These are phyloP conservation scores for Spencermartinsiella ligniputridi DNA, from an alignment of 1,139 yeast species.

Conservation along the genomic window DNA sequence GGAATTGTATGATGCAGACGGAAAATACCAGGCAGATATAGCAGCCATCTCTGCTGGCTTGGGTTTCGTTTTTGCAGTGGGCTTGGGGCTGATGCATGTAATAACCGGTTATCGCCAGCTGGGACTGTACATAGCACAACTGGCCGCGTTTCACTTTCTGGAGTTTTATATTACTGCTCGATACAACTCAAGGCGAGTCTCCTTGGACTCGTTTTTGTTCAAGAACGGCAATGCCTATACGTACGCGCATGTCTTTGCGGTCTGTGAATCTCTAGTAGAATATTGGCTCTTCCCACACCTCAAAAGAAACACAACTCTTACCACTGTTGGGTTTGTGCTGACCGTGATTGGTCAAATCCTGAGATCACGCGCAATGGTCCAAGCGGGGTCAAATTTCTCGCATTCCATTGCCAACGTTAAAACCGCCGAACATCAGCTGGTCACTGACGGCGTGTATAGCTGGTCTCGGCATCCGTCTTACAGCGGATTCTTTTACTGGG, in stretches of 20 bases:
- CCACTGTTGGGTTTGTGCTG: constrained; percentile 44
- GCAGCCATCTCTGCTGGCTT: constrained; percentile 38
- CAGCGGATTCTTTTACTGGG: constrained; percentile 92
- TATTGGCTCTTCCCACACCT: constrained; percentile 34
- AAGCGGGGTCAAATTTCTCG: constrained; percentile 84
- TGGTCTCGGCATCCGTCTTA: constrained; percentile 82
- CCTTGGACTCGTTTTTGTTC: constrained; percentile 71
- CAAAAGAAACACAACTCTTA: constrained; percentile 14
- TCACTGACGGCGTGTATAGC: constrained; percentile 69
- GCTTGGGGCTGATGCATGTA: constrained; percentile 6
- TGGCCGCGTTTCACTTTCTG: constrained; percentile 67
- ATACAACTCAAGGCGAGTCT: constrained; percentile 62
- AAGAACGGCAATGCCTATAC: constrained; percentile 64
- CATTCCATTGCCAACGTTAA: constrained; percentile 64
- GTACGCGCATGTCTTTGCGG: constrained; percentile 56
- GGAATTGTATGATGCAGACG: neutral
- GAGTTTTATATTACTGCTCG: constrained; percentile 78
- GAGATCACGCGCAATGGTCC: constrained; percentile 76
- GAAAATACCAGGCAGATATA: constrained; percentile 30
- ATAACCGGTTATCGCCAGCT: constrained; percentile 30
- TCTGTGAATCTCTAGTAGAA: constrained; percentile 41
- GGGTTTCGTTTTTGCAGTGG: constrained; percentile 21
- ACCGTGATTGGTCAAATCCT: constrained; percentile 58
- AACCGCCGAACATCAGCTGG: constrained; percentile 53
- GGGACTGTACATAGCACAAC: constrained; percentile 48